These are phyloP conservation scores for Nitzschia palea DNA, from an alignment of 108 stramenopile species.

Conservation along the genomic window DNA sequence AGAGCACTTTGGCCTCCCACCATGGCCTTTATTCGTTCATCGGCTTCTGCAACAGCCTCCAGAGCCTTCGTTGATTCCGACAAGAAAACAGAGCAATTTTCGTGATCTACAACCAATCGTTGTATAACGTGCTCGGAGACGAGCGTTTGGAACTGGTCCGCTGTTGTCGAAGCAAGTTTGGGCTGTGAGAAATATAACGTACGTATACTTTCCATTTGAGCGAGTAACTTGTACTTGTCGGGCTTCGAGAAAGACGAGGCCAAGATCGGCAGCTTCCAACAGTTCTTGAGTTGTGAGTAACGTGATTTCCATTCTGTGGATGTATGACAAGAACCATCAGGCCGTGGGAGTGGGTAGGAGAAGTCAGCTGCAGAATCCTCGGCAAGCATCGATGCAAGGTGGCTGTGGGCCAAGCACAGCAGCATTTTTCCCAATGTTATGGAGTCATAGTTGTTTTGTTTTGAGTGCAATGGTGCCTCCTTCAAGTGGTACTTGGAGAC, in stretches of 20 bases:
- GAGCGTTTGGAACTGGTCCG: background rate
- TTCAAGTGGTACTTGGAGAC: slow-evolving; percentile 21
- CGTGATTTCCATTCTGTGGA: background rate
- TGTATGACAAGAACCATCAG: background rate
- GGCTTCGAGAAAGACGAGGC: background rate
- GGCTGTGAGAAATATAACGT: slow-evolving; percentile 10
- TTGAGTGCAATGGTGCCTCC: slow-evolving; percentile 11
- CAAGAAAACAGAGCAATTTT: too few species aligned
- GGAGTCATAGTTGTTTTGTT: background rate
- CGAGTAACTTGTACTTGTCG: background rate
- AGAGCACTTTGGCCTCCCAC: slow-evolving; percentile 56
- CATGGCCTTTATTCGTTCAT: slow-evolving; percentile 6
- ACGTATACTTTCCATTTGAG: background rate
- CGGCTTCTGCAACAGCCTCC: slow-evolving; percentile 7
- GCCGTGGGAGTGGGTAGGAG: background rate
- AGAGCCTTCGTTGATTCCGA: background rate
- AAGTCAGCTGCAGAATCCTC: slow-evolving; percentile 28
- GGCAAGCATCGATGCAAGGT: slow-evolving; percentile 59
- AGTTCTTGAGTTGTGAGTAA: background rate
- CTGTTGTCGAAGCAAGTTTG: too few species aligned
- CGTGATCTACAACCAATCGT: background rate
- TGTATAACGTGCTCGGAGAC: background rate
- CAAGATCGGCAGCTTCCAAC: slow-evolving; percentile 6
- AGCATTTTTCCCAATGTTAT: slow-evolving; percentile 38
- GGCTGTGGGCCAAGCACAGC: slow-evolving; percentile 62